Evolutionary conservation across 2,329 filamentous ascomycete species (phyloP).

Genomic region (Fonsecaea multimorphosa): DNA sequence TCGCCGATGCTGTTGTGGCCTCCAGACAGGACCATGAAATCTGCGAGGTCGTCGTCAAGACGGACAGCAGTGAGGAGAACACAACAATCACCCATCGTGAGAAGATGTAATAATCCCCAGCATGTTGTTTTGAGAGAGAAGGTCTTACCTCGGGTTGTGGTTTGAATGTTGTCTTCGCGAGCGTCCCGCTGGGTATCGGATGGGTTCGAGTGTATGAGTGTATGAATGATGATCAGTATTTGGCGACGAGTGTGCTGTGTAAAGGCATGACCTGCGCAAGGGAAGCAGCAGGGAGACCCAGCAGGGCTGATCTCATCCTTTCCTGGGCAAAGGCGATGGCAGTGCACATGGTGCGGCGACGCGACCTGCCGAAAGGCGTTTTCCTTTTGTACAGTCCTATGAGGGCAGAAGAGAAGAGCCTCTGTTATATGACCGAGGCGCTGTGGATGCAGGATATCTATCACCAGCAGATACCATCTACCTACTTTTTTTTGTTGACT

Average conservation of each 20-base stretch:
- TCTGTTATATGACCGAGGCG: conserved; percentile 11
- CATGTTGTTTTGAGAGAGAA: neutral
- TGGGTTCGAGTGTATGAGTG: conserved; percentile 6
- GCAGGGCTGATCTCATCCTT: neutral
- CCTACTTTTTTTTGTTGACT: neutral
- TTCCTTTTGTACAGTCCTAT: neutral
- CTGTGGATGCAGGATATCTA: conserved; percentile 20
- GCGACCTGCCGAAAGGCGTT: neutral
- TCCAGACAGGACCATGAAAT: conserved; percentile 26
- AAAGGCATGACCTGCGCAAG: neutral
- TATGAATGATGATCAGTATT: conserved; percentile 16
- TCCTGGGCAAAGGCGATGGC: neutral
- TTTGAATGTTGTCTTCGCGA: neutral
- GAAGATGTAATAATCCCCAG: conserved; percentile 24
- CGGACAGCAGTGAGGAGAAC: conserved; percentile 27
- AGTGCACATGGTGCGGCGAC: neutral
- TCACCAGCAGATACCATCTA: conserved; percentile 18
- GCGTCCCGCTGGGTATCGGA: neutral
- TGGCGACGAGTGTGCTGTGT: neutral
- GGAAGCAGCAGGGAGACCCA: neutral
- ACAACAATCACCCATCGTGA: conserved; percentile 30
- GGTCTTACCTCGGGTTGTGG: conserved; percentile 1
- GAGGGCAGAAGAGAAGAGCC: conserved; percentile 5
- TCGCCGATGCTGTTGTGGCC: conserved; percentile 31
- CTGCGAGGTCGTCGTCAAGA: conserved; percentile 33